Percentiles rank a stretch among this genome's conserved stretches.
Evolutionary conservation across 2,329 filamentous ascomycete species (phyloP).

Genomic region (Botrytis galanthina): DNA sequence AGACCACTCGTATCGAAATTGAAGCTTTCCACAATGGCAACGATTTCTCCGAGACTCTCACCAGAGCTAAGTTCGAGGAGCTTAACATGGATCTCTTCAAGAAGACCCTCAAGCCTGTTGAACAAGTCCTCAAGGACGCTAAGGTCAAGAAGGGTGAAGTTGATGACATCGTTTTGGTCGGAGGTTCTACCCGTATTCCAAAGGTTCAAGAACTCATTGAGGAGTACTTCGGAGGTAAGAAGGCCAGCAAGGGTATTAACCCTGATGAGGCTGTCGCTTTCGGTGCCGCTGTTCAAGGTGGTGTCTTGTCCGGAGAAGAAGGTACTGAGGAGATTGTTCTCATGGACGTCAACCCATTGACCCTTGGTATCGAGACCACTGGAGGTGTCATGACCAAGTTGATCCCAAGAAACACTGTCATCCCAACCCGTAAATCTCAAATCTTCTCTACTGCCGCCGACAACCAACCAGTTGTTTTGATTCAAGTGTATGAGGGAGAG

Average conservation of each 20-base stretch:
- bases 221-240: slow-evolving; percentile 94
- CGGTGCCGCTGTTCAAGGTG: slow-evolving; percentile 94
- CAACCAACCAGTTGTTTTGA: slow-evolving; percentile 92
- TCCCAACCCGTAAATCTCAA: slow-evolving; percentile 94
- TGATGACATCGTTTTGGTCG: slow-evolving; percentile 94
- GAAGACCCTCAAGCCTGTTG: slow-evolving; percentile 97
- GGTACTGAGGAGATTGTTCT: slow-evolving; percentile 79
- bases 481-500: slow-evolving; percentile 95
- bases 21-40: slow-evolving; percentile 96
- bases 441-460: slow-evolving; percentile 97
- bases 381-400: slow-evolving; percentile 97
- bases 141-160: slow-evolving; percentile 96
- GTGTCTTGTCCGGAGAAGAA: slow-evolving; percentile 87
- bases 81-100: slow-evolving; percentile 99
- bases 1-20: slow-evolving; percentile 92
- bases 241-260: slow-evolving; percentile 99
- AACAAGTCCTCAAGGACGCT: slow-evolving; percentile 97
- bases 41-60: slow-evolving; percentile 97
- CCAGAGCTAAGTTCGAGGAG: slow-evolving; percentile 98
- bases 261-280: slow-evolving; percentile 98
- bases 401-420: slow-evolving; percentile 90
- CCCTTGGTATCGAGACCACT: slow-evolving; percentile 95
- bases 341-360: slow-evolving; percentile 96
- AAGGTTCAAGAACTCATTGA: slow-evolving; percentile 94
- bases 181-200: slow-evolving; percentile 98